phyloP scores from a whole-genome alignment of 108 stramenopile species.

The Licmophora abbreviata region DNA sequence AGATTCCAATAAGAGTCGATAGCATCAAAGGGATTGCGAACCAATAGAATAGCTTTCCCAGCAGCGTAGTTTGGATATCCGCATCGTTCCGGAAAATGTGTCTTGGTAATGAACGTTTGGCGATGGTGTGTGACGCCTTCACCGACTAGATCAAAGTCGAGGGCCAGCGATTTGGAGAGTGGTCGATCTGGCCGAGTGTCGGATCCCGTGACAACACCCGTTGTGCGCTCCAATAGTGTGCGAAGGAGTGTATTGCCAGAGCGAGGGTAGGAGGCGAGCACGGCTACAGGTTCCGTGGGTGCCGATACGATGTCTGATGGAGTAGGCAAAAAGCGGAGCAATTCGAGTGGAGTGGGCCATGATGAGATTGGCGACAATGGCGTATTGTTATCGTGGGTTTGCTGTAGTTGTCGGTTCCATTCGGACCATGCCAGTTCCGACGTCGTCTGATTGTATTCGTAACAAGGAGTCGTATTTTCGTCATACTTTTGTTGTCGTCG shows the following conservation, averaged over 20 bases:
- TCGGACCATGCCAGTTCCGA: constrained; percentile 31
- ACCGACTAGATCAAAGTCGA: constrained; percentile 60
- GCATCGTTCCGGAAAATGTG: constrained; percentile 92
- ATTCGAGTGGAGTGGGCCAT: constrained; percentile 32
- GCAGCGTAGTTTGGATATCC: constrained; percentile 45
- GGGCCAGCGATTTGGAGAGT: constrained; percentile 57
- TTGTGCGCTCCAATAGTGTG: constrained; percentile 64
- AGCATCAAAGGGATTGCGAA: constrained; percentile 96
- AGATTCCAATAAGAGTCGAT: constrained; percentile 95
- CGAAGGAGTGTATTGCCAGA: constrained; percentile 85
- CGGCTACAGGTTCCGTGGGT: constrained; percentile 9
- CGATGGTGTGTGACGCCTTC: constrained; percentile 62
- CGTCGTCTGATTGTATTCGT: constrained; percentile 22
- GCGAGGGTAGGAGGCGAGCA: constrained; percentile 84
- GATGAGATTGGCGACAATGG: background rate
- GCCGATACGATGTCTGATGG: background rate
- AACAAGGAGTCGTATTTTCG: constrained; percentile 5
- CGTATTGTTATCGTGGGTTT: constrained; percentile 1
- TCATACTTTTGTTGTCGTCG: constrained; percentile 9
- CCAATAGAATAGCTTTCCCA: constrained; percentile 62
- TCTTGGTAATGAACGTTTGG: constrained; percentile 45
- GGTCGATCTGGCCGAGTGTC: constrained; percentile 88
- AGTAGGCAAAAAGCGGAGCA: constrained; percentile 18
- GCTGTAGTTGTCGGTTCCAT: too few relatives aligned
- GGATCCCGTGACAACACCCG: constrained; percentile 84